A percentile compares a stretch with the other conserved stretches of the same genome.
These are phyloP conservation scores for Apiotrichum laibachii DNA, from an alignment of 1,284 basidiomycete genomes.

Conservation along the genomic window DNA sequence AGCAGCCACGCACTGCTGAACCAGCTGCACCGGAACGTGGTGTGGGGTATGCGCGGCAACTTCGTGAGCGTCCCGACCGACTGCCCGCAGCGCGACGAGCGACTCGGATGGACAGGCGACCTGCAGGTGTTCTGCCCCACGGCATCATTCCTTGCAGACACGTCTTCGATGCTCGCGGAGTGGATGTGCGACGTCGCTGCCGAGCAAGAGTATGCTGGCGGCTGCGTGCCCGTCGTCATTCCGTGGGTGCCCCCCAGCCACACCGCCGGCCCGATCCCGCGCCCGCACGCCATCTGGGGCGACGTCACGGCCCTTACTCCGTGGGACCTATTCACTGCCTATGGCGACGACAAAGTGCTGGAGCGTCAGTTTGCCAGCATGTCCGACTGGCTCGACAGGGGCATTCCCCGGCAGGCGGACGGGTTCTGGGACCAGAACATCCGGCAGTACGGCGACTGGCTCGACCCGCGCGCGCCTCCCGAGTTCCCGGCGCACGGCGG, in stretches of 20 bases:
- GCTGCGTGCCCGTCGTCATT: constrained; percentile 31
- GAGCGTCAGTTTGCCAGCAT: constrained; percentile 33
- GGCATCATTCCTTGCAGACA: constrained; percentile 38
- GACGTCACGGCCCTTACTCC: constrained; percentile 35
- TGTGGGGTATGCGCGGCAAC: constrained; percentile 36
- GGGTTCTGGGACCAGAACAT: constrained; percentile 26
- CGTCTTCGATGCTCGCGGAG: constrained; percentile 24
- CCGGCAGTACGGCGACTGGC: constrained; percentile 39
- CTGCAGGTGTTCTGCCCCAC: constrained; percentile 41
- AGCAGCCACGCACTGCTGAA: constrained; percentile 36
- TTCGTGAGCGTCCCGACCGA: constrained; percentile 43
- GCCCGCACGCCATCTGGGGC: constrained; percentile 22
- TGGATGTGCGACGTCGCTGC: constrained; percentile 38
- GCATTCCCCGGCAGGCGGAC: constrained; percentile 22
- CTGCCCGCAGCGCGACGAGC: constrained; percentile 46
- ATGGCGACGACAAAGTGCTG: constrained; percentile 29
- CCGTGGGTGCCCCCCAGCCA: constrained; percentile 20
- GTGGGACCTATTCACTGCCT: constrained; percentile 30
- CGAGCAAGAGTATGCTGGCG: constrained; percentile 25
- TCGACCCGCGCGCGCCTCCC: constrained; percentile 36
- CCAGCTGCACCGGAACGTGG: constrained; percentile 35
- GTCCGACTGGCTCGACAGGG: constrained; percentile 37
- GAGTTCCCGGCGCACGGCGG: constrained; percentile 13
- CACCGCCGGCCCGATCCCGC: not conserved
- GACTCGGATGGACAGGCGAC: constrained; percentile 47